These are phyloP conservation scores for Trichoderma hamatum DNA, from an alignment of 2,329 filamentous ascomycete genomes.

Conservation along the genomic window DNA sequence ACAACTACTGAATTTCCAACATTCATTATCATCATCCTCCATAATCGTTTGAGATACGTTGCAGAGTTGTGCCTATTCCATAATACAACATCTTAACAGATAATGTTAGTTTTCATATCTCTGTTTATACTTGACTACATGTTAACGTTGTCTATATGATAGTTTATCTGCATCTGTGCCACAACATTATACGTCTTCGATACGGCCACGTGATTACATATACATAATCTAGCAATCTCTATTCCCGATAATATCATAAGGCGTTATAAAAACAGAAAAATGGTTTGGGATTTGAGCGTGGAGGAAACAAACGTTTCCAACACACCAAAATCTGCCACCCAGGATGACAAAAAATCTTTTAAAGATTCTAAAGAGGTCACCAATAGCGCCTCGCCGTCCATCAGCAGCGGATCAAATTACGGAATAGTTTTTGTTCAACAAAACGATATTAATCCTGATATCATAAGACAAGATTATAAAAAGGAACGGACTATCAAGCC, in stretches of 20 bases:
- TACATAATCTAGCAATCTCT: background rate
- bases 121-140: background rate
- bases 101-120: background rate
- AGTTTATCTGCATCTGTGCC: background rate
- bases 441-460: background rate
- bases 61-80: background rate
- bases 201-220: background rate
- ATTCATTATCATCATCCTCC: background rate
- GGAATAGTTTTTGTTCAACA: background rate
- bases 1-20: background rate
- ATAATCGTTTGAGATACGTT: background rate
- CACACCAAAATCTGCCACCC: background rate
- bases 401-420: background rate
- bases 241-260: too few relatives aligned
- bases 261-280: background rate
- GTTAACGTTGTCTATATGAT: background rate
- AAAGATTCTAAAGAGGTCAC: background rate
- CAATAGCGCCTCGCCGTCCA: background rate
- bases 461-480: background rate
- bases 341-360: background rate
- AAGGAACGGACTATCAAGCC: background rate
- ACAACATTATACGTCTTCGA: background rate
- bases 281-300: too few relatives aligned
- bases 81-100: background rate
- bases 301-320: background rate